Evolutionary conservation across 2,329 filamentous ascomycete species (phyloP).

Genomic region (Fusarium graminum): DNA sequence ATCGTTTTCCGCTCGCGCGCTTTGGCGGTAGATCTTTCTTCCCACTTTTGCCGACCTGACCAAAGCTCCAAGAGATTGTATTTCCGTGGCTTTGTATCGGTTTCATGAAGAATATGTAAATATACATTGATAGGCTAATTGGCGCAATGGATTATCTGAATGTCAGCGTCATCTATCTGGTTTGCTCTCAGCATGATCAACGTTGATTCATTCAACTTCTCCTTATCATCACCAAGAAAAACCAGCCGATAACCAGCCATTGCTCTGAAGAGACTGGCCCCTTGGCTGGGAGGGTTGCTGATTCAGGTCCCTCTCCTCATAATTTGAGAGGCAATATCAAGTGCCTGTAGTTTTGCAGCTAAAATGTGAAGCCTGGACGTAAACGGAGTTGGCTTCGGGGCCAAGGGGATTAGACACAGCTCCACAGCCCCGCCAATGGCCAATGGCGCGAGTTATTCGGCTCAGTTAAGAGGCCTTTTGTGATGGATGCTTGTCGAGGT

Average conservation of each 20-base stretch:
- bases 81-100: conserved; percentile 23
- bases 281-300: conserved; percentile 37
- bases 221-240: neutral
- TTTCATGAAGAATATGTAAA: conserved; percentile 4
- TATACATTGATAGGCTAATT: conserved; percentile 7
- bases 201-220: conserved; percentile 1
- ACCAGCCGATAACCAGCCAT: neutral
- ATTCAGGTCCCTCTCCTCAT: conserved; percentile 41
- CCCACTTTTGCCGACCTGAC: conserved; percentile 25
- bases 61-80: conserved; percentile 21
- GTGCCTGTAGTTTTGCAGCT: conserved; percentile 40
- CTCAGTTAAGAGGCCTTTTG: conserved; percentile 33
- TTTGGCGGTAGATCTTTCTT: conserved; percentile 40
- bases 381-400: conserved; percentile 38
- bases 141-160: conserved; percentile 4
- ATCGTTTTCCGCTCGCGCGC: conserved; percentile 32
- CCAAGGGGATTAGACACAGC: conserved; percentile 35
- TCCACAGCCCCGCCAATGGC: conserved; percentile 35
- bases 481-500: conserved; percentile 20
- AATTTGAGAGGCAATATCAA: conserved; percentile 43
- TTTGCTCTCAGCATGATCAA: conserved; percentile 6
- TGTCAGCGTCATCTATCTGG: conserved; percentile 18
- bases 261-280: neutral
- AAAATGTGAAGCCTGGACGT: conserved; percentile 38
- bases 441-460: conserved; percentile 37